Base-by-base conservation (phyloP, 1,284 basidiomycete genomes). In the Apiotrichum sp. region DNA sequence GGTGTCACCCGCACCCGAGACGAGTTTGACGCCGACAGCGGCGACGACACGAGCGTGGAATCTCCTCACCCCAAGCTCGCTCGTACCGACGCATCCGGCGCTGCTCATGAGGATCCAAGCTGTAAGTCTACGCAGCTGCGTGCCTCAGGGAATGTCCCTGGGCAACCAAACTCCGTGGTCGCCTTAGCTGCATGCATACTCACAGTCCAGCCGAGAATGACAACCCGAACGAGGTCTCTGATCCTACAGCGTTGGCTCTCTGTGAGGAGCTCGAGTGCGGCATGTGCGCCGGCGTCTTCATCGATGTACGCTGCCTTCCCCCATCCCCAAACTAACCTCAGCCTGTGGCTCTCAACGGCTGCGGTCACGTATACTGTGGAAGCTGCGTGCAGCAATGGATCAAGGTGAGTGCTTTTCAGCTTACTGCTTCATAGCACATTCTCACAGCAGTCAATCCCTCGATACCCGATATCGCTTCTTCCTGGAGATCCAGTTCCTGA, bases 401-500 rank as follows among this genome's bases (percentile, higher is more conserved):
- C 52, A 59, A 52, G 46, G 62, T 60, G 22, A 13, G 56, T 47
- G 40, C 14, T 6, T 16, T 22, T 22, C 22, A 22, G 22, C 22
- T 22, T 22, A 22, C 22, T 22, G 22, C 40, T 14, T 41, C 40
- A 16, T 6, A 6, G n/a, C 40, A n/a, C 11, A 11, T 10, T 14
- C 14, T 41, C 4, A 22, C 16, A 32, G 13, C 54, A 64, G 62
- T 59, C 62, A 47, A 76, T 89, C 58, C 87, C 88, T 16, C 82
- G 81, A 11, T 86, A 89, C 71, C 80, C 90, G 41, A 83, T 82
- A 33, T 88, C 88, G 71, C 80, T 80, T 46, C 81, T 92, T 33
- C 88, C 89, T 4, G 81, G 85, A 11, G 79, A 83, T 67, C 80
- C 90, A 55, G 81, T 84, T 16, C 81, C 91, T 10, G 88, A 90